phyloP scores from a whole-genome alignment of 2,329 filamentous ascomycete species.

The Mollisiaceae sp. region DNA sequence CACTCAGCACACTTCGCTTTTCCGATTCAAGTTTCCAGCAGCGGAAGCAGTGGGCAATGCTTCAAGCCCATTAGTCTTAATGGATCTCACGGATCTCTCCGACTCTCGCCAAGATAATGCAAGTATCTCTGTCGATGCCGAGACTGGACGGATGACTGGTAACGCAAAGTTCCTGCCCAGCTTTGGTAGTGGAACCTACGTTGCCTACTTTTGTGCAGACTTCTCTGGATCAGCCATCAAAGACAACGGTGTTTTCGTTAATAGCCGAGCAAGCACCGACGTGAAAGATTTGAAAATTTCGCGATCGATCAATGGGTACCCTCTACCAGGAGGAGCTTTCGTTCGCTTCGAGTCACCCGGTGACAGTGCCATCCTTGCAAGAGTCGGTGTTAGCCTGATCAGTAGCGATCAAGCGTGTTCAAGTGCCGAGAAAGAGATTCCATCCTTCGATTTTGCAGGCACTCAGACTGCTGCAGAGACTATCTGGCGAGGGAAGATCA shows the following conservation, averaged over 20 bases:
- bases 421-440: conserved; percentile 71
- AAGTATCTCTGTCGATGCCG: conserved; percentile 57
- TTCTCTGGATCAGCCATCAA: conserved; percentile 63
- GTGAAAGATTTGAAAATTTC: conserved; percentile 55
- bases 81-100: conserved; percentile 69
- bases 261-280: conserved; percentile 58
- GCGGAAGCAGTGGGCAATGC: conserved; percentile 44
- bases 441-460: conserved; percentile 66
- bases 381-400: conserved; percentile 74
- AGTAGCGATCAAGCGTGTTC: conserved; percentile 68
- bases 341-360: conserved; percentile 59
- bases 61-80: conserved; percentile 61
- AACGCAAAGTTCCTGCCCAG: conserved; percentile 65
- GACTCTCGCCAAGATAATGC: conserved; percentile 62
- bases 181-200: conserved; percentile 66
- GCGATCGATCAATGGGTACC: conserved; percentile 58
- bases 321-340: conserved; percentile 66
- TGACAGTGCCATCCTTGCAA: conserved; percentile 59
- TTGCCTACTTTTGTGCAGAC: conserved; percentile 69
- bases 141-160: conserved; percentile 66
- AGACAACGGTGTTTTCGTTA: conserved; percentile 65
- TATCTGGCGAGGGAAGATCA: conserved; percentile 66
- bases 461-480: conserved; percentile 57
- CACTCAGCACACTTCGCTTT: conserved; percentile 66
- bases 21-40: conserved; percentile 66